Base-by-base conservation (phyloP, 1,284 basidiomycete genomes). In the Microbotryum lychnidis-dioicae region DNA sequence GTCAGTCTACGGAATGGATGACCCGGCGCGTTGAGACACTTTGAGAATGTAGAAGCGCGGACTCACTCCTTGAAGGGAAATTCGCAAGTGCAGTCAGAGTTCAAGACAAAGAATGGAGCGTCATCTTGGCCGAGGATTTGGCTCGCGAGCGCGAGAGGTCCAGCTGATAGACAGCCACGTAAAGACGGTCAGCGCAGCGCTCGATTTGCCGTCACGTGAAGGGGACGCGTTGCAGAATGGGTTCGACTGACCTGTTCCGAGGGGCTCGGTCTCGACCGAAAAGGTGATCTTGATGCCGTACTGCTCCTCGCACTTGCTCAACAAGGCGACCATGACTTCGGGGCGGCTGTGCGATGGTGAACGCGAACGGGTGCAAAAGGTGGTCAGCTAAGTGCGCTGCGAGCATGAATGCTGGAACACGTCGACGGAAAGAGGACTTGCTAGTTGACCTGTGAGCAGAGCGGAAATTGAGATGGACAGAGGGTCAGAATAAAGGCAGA, bases 81-180 rank as follows among this genome's bases (percentile, higher is more conserved):
- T 31, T 31, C 52, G 74, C 79, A 80, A 66, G 78, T 80, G 56
- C 80, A 79, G 66, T 80, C 79, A 47, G 79, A 79, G 76, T 80
- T 80, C 71, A 80, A 76, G 56, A 80, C 79, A 61, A 80, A 80
- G 78, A 80, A 80, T 27, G 79, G 79, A 29, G 77, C 76, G 69
- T 80, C 78, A 69, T 80, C 79, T 72, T 80, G 80, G 70, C 77
- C 79, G 50, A 80, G 74, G 62, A 80, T 77, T 44, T 80, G 78
- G 25, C 76, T 73, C 8, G 79, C 79, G 55, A 80, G 76, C 49
- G 79, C 79, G 25, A 80, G 76, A 50, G 79, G 79, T 60, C 79
- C 79, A 67, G 79, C 79, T 79, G 69, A 12, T 21, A 14, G 23
- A 2, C 23, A n/a, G 27, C 33, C 6, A 50, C 5, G 14, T 18